These are phyloP conservation scores for Neurospora sp. DNA, from an alignment of 495 filamentous ascomycete species.

Conservation along the genomic window DNA sequence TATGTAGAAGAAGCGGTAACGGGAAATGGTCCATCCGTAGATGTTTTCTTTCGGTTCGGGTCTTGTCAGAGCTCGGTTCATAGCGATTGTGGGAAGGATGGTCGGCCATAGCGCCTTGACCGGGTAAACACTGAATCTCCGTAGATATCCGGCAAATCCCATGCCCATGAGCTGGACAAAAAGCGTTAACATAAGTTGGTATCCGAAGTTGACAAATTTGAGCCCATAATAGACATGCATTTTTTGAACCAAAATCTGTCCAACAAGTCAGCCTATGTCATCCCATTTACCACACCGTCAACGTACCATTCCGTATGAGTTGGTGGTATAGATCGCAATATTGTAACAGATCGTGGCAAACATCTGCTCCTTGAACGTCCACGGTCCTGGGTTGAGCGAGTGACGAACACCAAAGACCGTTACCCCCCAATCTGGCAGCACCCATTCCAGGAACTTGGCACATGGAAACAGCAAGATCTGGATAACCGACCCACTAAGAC, in stretches of 20 bases:
- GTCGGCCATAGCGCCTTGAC: slow-evolving; percentile 24
- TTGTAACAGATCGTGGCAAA: slow-evolving; percentile 28
- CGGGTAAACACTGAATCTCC: slow-evolving; percentile 40
- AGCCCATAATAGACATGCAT: slow-evolving; percentile 18
- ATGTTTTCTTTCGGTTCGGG: slow-evolving; percentile 17
- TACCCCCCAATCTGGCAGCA: slow-evolving; percentile 22
- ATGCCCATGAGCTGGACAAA: slow-evolving; percentile 36
- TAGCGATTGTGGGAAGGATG: slow-evolving; percentile 19
- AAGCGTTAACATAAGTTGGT: slow-evolving; percentile 29
- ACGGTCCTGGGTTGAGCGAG: slow-evolving; percentile 33
- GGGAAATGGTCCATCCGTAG: slow-evolving; percentile 30
- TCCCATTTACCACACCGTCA: neutral
- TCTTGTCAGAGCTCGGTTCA: slow-evolving; percentile 22
- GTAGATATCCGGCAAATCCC: slow-evolving; percentile 35
- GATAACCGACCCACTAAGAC: slow-evolving; percentile 24
- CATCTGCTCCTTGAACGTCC: slow-evolving; percentile 37
- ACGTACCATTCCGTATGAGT: slow-evolving; percentile 22
- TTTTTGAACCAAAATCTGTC: slow-evolving; percentile 20
- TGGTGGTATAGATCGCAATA: slow-evolving; percentile 25
- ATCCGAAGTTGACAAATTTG: slow-evolving; percentile 18
- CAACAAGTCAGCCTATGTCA: neutral
- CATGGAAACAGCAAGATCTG: slow-evolving; percentile 33
- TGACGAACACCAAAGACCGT: slow-evolving; percentile 18
- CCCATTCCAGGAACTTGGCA: slow-evolving; percentile 21
- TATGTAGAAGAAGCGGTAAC: slow-evolving; percentile 29